A percentile compares a stretch with the other conserved stretches of the same genome.
These are phyloP conservation scores for Beverwykella pulmonaria DNA, from an alignment of 495 filamentous ascomycete species.

Conservation along the genomic window DNA sequence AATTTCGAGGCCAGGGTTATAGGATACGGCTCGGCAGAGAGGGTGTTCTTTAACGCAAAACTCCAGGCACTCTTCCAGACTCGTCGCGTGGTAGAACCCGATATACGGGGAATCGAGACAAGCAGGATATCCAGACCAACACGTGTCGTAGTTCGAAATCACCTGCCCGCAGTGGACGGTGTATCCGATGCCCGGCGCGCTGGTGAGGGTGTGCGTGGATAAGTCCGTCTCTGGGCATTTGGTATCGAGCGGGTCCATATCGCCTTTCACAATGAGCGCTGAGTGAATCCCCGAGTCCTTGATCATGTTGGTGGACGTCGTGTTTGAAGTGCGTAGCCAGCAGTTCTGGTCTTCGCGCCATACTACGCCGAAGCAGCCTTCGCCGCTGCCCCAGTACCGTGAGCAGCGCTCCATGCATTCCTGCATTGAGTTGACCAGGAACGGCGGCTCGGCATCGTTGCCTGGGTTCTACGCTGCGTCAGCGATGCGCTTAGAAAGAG, in stretches of 20 bases:
- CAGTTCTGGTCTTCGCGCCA: conserved; percentile 20
- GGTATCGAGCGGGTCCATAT: conserved; percentile 5
- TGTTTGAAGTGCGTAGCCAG: conserved; percentile 20
- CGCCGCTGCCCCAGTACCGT: conserved; percentile 27
- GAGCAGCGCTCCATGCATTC: conserved; percentile 34
- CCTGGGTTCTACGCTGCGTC: neutral
- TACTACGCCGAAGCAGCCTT: conserved; percentile 31
- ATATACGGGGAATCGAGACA: conserved; percentile 5
- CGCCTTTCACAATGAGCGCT: conserved; percentile 7
- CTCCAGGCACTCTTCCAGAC: conserved; percentile 20
- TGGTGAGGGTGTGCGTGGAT: conserved; percentile 14
- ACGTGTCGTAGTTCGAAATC: conserved; percentile 15
- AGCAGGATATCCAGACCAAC: conserved; percentile 16
- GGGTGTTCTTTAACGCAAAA: conserved; percentile 25
- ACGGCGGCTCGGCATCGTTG: neutral
- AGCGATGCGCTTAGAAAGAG: neutral
- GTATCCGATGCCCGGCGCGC: conserved; percentile 13
- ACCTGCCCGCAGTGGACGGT: conserved; percentile 25
- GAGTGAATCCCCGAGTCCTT: conserved; percentile 7
- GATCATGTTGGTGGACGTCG: neutral
- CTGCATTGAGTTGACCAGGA: conserved; percentile 20
- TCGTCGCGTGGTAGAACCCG: conserved; percentile 22
- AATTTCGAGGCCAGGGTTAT: conserved; percentile 19
- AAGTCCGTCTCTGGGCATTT: conserved; percentile 23
- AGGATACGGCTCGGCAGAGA: conserved; percentile 18